A percentile compares a stretch with the other conserved stretches of the same genome.
phyloP scores from a whole-genome alignment of 1,284 basidiomycete genomes.

The Gymnopus androsaceus region DNA sequence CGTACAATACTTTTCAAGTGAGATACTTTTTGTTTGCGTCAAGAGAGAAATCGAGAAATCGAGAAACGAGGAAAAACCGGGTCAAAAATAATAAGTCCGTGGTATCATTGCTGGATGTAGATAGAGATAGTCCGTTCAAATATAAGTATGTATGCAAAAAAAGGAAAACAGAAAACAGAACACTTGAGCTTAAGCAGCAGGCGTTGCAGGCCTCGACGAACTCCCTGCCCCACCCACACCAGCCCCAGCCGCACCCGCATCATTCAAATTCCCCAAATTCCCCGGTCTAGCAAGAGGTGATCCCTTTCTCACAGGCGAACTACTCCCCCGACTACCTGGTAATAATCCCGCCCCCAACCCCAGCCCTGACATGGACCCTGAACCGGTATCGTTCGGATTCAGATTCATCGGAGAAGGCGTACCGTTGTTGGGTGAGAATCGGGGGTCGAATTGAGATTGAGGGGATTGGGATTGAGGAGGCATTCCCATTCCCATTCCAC shows the following conservation, averaged over 20 bases:
- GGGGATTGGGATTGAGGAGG: constrained; percentile 33
- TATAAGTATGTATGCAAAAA: too few species aligned
- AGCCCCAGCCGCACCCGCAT: neutral
- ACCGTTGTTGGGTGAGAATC: constrained; percentile 44
- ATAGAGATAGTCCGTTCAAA: too few species aligned
- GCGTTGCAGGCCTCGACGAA: neutral
- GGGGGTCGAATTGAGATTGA: constrained; percentile 50
- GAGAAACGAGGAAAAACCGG: too few species aligned
- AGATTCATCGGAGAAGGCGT: constrained; percentile 18
- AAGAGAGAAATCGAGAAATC: too few species aligned
- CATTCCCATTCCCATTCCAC: constrained; percentile 25
- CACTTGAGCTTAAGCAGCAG: neutral
- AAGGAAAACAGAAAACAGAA: too few species aligned
- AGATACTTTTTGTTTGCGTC: too few species aligned
- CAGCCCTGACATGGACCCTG: constrained; percentile 38
- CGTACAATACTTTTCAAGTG: too few species aligned
- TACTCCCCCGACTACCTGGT: constrained; percentile 21
- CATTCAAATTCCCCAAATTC: neutral
- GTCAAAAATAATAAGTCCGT: too few species aligned
- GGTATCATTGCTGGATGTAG: too few species aligned
- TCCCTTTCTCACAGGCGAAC: constrained; percentile 42
- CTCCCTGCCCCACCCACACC: neutral
- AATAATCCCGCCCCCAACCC: constrained; percentile 36
- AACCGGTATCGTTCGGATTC: constrained; percentile 29
- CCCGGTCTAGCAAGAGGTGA: constrained; percentile 41